phyloP scores from a whole-genome alignment of 768 basidiomycete species.

The Lactarius sp. region DNA sequence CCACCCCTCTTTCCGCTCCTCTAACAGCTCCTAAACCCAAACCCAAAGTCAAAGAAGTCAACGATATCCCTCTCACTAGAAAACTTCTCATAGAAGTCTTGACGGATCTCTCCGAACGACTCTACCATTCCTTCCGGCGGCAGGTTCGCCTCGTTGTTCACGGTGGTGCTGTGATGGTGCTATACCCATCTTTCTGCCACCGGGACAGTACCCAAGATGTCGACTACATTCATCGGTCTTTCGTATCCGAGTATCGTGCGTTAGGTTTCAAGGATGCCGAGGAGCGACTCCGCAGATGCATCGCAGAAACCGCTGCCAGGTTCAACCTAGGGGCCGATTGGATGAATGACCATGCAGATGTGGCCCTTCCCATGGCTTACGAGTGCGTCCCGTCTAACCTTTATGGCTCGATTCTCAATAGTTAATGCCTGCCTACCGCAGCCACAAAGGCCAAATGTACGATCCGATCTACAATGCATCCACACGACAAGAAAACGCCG shows the following conservation, averaged over 20 bases:
- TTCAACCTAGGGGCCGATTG: constrained; percentile 57
- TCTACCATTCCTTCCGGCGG: constrained; percentile 43
- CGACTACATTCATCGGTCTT: constrained; percentile 61
- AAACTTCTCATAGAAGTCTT: not conserved
- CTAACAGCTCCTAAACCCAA: not conserved
- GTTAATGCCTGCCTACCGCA: constrained; percentile 3
- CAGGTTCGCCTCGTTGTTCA: constrained; percentile 61
- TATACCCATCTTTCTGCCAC: constrained; percentile 46
- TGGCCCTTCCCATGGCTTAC: constrained; percentile 60
- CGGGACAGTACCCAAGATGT: constrained; percentile 58
- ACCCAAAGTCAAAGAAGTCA: constrained; percentile 10
- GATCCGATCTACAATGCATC: constrained; percentile 58
- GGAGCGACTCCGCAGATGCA: constrained; percentile 51
- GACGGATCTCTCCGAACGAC: constrained; percentile 45
- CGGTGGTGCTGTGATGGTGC: constrained; percentile 70
- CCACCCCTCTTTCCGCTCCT: not conserved
- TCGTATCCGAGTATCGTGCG: constrained; percentile 49
- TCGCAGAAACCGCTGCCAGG: constrained; percentile 48
- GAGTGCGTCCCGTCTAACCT: constrained; percentile 44
- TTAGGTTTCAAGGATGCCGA: constrained; percentile 49
- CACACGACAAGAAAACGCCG: constrained; percentile 40
- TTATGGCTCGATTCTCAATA: not conserved
- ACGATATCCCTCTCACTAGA: constrained; percentile 15
- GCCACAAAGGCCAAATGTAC: constrained; percentile 32
- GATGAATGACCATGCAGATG: constrained; percentile 75